Base-by-base conservation (phyloP, 805 yeast species). In the Kregervanrija pseudodelftensis region DNA sequence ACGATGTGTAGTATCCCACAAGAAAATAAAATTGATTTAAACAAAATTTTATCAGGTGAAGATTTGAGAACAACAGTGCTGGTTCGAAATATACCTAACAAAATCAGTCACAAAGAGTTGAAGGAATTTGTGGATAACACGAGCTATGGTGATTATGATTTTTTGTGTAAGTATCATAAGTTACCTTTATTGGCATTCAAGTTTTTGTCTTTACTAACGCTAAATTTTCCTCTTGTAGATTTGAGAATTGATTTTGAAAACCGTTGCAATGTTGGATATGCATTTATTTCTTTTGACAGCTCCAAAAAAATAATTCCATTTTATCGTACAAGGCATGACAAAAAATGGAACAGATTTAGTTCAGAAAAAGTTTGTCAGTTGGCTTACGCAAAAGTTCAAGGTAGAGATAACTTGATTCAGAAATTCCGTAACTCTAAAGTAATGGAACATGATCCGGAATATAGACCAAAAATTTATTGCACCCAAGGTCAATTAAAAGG, bases 181-280 rank as follows among this genome's bases (percentile, higher is more conserved):
- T 22, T 22, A 22, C 28, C 28, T 22, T 22, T 22, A 22, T 22
- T 22, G 8, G 28, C 7, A 15, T 28, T 22, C 7, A 22, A 22
- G 7, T 22, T 7, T 5, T 22, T 8, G 28, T 22, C 28, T 22
- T 22, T 22, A 22, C 28, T 22, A 22, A 22, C 28, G 28, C 8
- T 7, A 22, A 22, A 22, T 22, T 22, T 22, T 14, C 15, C 32
- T 16, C 5, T 2, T 14, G 15, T 40, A 66, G 69, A 74, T 50
- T 55, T 74, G 50, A 65, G 80, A 43, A 72, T 76, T 49, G 80
- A 76, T 54, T 76, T 74, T 54, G 65, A 62, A 43, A 76, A 71
- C 52, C 67, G 66, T 45, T 73, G 79, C 65, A 76, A 76, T 47
- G 79, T 74, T 30, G 80, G 80, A 5, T 75, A 75, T 58, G 80